Evolutionary conservation across 2,329 filamentous ascomycete species (phyloP).

Genomic region (Gnomoniopsis sp.): DNA sequence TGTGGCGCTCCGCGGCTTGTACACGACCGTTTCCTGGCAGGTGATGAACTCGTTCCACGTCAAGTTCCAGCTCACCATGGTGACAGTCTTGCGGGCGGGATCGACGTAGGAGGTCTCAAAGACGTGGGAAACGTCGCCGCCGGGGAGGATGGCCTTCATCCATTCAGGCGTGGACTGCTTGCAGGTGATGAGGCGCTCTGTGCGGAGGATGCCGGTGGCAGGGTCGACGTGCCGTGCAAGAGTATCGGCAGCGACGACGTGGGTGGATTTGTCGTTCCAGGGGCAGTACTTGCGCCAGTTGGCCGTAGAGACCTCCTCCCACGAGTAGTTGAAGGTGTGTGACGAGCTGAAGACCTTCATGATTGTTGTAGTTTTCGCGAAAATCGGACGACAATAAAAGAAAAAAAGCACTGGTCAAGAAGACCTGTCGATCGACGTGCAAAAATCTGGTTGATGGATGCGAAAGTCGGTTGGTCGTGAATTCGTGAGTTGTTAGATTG

Average conservation of each 20-base stretch:
- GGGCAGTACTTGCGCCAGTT: constrained; percentile 99
- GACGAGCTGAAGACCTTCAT: constrained; percentile 75
- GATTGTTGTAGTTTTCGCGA: not conserved
- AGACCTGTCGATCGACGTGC: not conserved
- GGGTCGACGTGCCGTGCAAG: constrained; percentile 64
- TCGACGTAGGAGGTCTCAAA: constrained; percentile 97
- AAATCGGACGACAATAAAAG: not conserved
- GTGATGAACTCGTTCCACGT: constrained; percentile 88
- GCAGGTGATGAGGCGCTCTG: constrained; percentile 61
- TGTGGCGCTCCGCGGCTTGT: constrained; percentile 58
- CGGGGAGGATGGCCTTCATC: constrained; percentile 75
- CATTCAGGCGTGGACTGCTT: constrained; percentile 68
- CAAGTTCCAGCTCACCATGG: constrained; percentile 94
- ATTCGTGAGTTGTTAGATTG: no score
- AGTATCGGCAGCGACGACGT: constrained; percentile 94
- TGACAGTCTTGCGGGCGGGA: constrained; percentile 76
- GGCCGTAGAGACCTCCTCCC: constrained; percentile 94
- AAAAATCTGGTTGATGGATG: not conserved
- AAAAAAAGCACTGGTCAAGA: not conserved
- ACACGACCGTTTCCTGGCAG: constrained; percentile 90
- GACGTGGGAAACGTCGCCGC: constrained; percentile 76
- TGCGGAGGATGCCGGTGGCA: constrained; percentile 56
- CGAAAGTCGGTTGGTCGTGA: not conserved
- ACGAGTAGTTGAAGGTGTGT: constrained; percentile 94
- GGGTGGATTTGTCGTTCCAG: constrained; percentile 98